A percentile compares a stretch with the other conserved stretches of the same genome.
Evolutionary conservation across 176 grass and related monocot genomes (phyloP).

Genomic region (Alopecurus myosuroides): DNA sequence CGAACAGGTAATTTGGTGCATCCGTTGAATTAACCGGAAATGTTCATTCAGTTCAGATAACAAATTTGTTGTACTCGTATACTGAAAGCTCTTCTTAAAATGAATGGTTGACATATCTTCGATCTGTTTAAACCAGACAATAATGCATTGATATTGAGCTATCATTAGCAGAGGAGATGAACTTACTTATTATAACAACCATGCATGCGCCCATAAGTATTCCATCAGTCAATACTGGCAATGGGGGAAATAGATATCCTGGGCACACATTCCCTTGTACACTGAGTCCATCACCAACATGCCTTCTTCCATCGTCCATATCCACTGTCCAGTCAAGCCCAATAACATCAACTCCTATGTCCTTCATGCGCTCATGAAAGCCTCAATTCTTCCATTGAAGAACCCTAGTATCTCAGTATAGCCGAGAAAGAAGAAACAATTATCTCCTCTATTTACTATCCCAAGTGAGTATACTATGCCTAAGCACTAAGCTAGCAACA

Average conservation of each 20-base stretch:
- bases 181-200: constrained; percentile 63
- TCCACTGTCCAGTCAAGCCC: too few species aligned
- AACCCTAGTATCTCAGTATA: neutral
- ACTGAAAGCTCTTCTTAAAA: neutral
- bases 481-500: constrained; percentile 18
- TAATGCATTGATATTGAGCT: neutral
- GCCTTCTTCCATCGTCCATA: too few species aligned
- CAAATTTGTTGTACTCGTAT: neutral
- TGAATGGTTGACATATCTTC: neutral
- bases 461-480: neutral
- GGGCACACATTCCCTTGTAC: too few species aligned
- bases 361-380: too few species aligned
- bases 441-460: neutral
- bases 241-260: too few species aligned
- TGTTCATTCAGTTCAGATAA: neutral
- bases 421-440: neutral
- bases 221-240: too few species aligned
- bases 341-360: too few species aligned
- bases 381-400: too few species aligned
- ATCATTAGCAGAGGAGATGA: neutral
- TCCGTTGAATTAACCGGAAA: neutral
- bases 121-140: neutral
- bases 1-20: neutral
- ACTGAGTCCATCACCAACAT: too few species aligned
- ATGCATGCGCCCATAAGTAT: constrained; percentile 58